Conservation (phyloP, 306 rosid genomes). For the Hippophae tibetana region DNA sequence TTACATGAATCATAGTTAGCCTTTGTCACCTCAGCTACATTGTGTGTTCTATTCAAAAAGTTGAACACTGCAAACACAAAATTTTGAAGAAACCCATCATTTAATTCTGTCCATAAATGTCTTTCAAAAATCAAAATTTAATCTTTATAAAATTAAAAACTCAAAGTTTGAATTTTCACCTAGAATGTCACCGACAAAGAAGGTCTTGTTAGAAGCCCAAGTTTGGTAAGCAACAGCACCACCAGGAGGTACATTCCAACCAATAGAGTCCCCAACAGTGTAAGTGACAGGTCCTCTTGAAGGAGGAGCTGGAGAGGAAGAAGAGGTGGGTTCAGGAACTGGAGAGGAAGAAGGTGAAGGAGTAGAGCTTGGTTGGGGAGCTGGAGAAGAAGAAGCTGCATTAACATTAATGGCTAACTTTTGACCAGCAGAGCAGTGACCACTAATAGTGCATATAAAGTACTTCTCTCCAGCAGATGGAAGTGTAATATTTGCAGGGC, state of each 20-base stretch:
- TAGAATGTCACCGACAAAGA: conserved; percentile 27
- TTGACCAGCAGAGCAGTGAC: conserved; percentile 47
- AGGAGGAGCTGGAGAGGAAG: conserved; percentile 21
- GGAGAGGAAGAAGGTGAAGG: conserved; percentile 16
- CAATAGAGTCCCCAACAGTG: conserved; percentile 42
- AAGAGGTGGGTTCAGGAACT: conserved; percentile 5
- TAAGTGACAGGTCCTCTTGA: conserved; percentile 26
- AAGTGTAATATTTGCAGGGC: conserved; percentile 36
- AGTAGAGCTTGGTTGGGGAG: conserved; percentile 24
- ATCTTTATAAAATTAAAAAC: no score
- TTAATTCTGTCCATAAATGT: background rate
- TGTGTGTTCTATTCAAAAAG: conserved; percentile 24
- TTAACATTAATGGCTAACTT: conserved; percentile 43
- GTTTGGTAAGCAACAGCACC: conserved; percentile 25
- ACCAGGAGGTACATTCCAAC: conserved; percentile 42
- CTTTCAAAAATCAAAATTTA: no score
- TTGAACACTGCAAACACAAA: conserved; percentile 40
- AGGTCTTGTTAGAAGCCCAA: conserved; percentile 54
- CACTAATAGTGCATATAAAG: conserved; percentile 36
- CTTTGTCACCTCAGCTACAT: conserved; percentile 57
- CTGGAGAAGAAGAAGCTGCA: conserved; percentile 36
- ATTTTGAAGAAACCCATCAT: background rate
- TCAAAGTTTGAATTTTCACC: conserved; percentile 9
- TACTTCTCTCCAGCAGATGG: conserved; percentile 37
- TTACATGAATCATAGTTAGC: conserved; percentile 32